Evolutionary conservation across 1,284 basidiomycete species (phyloP).

Genomic region (Apiotrichum siamense): DNA sequence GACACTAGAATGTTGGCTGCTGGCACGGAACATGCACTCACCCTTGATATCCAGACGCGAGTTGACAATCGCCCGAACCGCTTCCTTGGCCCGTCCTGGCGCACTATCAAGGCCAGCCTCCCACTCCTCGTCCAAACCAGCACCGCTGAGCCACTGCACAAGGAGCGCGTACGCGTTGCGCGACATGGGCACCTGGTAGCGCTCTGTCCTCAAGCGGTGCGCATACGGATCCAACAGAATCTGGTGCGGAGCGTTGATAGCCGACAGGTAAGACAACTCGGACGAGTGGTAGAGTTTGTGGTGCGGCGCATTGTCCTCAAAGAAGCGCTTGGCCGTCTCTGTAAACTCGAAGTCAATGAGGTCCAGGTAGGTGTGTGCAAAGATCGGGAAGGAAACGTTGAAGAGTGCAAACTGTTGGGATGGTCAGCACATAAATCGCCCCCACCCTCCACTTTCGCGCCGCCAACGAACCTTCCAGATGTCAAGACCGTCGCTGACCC

Average conservation of each 20-base stretch:
- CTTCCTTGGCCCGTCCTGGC: slow-evolving; percentile 55
- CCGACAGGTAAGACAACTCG: slow-evolving; percentile 73
- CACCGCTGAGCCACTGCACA: slow-evolving; percentile 91
- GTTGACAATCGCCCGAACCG: slow-evolving; percentile 89
- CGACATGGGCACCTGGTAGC: slow-evolving; percentile 85
- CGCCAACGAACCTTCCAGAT: slow-evolving; percentile 75
- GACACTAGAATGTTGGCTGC: slow-evolving; percentile 19
- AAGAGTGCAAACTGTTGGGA: slow-evolving; percentile 80
- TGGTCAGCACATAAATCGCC: background rate
- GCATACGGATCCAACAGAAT: slow-evolving; percentile 77
- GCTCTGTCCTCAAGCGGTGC: slow-evolving; percentile 74
- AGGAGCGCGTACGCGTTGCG: slow-evolving; percentile 86
- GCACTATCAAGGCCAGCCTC: slow-evolving; percentile 67
- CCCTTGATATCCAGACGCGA: slow-evolving; percentile 87
- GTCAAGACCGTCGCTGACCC: slow-evolving; percentile 57
- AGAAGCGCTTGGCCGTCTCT: slow-evolving; percentile 80
- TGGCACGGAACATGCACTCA: slow-evolving; percentile 44
- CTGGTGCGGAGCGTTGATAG: slow-evolving; percentile 75
- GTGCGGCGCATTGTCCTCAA: slow-evolving; percentile 62
- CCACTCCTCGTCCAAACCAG: slow-evolving; percentile 70
- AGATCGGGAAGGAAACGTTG: slow-evolving; percentile 89
- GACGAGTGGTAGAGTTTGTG: slow-evolving; percentile 65
- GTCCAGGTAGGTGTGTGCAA: slow-evolving; percentile 95
- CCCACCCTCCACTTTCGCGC: slow-evolving; percentile 1
- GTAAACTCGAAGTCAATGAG: slow-evolving; percentile 84